Evolutionary conservation across 352 stramenopile species (phyloP).

Genomic region (Thalassiosira oceanica): DNA sequence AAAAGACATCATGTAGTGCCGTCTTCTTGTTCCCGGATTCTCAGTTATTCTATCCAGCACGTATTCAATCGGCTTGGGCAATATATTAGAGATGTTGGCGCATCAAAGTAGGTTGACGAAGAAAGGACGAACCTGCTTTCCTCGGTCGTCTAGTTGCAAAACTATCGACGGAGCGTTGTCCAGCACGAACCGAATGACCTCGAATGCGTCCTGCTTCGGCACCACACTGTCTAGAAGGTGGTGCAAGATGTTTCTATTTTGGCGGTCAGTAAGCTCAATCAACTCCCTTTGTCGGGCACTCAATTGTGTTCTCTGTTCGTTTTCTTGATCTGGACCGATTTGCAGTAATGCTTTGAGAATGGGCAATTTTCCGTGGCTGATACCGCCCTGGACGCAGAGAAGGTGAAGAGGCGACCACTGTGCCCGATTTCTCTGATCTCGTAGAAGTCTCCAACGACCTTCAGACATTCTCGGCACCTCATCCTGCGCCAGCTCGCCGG

Average conservation of each 20-base stretch:
- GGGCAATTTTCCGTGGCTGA: slow-evolving; percentile 13
- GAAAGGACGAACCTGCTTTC: no score
- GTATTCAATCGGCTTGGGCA: slow-evolving; percentile 25
- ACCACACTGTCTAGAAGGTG: slow-evolving; percentile 16
- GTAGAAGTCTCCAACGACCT: slow-evolving; percentile 17
- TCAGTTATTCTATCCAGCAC: slow-evolving; percentile 13
- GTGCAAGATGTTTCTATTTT: slow-evolving; percentile 38
- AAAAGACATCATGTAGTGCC: slow-evolving; percentile 4
- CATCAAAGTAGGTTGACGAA: no score
- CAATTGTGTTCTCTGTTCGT: slow-evolving; percentile 3
- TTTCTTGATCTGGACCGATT: slow-evolving; percentile 5
- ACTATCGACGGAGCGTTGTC: slow-evolving; percentile 7
- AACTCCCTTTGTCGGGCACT: slow-evolving; percentile 6
- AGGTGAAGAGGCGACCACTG: slow-evolving; percentile 40
- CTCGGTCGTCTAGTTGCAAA: slow-evolving; percentile 11
- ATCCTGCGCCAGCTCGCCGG: slow-evolving; percentile 2
- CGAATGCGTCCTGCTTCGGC: slow-evolving; percentile 11
- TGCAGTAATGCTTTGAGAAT: slow-evolving; percentile 19
- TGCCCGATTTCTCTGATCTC: slow-evolving; percentile 31
- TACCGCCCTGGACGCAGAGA: slow-evolving; percentile 31
- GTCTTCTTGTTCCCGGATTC: slow-evolving; percentile 1
- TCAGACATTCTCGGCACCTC: not conserved
- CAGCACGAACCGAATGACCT: slow-evolving; percentile 14
- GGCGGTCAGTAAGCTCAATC: slow-evolving; percentile 24
- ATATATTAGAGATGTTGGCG: no score